Conservation (phyloP, 1,284 basidiomycete genomes). For the Puccinia polysora region DNA sequence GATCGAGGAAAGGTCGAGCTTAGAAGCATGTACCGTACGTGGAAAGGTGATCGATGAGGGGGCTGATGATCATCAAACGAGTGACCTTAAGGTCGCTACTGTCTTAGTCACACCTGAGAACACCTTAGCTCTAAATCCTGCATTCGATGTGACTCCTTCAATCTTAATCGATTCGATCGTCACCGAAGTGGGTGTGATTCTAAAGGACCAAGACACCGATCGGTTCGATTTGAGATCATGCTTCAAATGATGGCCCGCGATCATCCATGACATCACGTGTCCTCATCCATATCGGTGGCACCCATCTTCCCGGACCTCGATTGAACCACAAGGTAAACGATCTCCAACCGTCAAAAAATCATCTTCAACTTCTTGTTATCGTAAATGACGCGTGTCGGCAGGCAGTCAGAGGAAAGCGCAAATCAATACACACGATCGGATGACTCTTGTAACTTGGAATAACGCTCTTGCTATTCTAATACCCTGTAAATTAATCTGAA, state of each 20-base stretch:
- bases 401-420: too few relatives aligned
- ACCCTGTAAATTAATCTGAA: too few relatives aligned
- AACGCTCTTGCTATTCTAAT: too few relatives aligned
- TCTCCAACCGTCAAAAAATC: too few relatives aligned
- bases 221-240: neutral
- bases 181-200: constrained; percentile 48
- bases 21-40: constrained; percentile 79
- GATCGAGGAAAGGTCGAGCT: constrained; percentile 77
- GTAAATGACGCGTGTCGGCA: too few relatives aligned
- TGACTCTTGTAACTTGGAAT: too few relatives aligned
- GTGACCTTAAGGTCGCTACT: constrained; percentile 63
- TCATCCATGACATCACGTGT: too few relatives aligned
- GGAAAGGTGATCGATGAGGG: constrained; percentile 65
- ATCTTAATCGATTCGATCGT: constrained; percentile 58
- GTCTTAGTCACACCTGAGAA: constrained; percentile 64
- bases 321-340: too few relatives aligned
- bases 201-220: neutral
- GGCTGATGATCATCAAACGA: constrained; percentile 50
- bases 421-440: too few relatives aligned
- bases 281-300: too few relatives aligned
- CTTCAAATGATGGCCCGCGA: neutral
- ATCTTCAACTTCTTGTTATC: too few relatives aligned
- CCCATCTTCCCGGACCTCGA: too few relatives aligned
- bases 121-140: constrained; percentile 72
- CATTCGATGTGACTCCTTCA: constrained; percentile 87